Conservation (phyloP, 164 flowering plant genomes). For the Nymphaea thermarum region DNA sequence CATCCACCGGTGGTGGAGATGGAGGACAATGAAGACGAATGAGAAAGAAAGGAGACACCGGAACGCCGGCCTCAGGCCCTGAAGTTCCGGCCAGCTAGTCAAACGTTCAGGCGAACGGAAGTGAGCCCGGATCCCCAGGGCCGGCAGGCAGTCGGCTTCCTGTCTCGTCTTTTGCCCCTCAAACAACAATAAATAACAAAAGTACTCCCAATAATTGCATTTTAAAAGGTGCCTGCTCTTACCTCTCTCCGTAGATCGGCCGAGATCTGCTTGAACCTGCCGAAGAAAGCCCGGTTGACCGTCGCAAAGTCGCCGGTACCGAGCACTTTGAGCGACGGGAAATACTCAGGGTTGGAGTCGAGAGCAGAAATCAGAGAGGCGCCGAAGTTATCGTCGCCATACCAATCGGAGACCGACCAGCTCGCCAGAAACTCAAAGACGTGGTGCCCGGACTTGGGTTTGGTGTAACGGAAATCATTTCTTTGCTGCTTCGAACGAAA, state of each 20-base stretch:
- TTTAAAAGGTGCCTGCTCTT: conserved; percentile 23
- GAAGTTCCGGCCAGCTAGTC: too few species aligned
- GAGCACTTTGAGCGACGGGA: conserved; percentile 42
- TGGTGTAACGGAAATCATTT: background rate
- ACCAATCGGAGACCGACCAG: background rate
- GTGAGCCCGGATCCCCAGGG: too few species aligned
- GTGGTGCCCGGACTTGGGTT: background rate
- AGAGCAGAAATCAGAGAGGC: conserved; percentile 13
- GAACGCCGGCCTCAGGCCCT: too few species aligned
- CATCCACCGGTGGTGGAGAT: too few species aligned
- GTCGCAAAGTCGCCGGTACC: conserved; percentile 31
- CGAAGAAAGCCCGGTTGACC: conserved; percentile 40
- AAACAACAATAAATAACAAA: background rate
- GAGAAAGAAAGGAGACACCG: too few species aligned
- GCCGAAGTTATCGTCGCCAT: background rate
- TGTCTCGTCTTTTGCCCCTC: too few species aligned
- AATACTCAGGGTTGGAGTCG: background rate
- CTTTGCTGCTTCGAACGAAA: background rate
- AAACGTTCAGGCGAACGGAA: too few species aligned
- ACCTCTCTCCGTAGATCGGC: conserved; percentile 9
- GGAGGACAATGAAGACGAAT: too few species aligned
- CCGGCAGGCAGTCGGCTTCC: too few species aligned
- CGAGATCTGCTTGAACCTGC: conserved; percentile 24
- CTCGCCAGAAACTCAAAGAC: background rate
- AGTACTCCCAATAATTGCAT: too few species aligned